Base-by-base conservation (phyloP, 2,329 filamentous ascomycete genomes). In the Hymenoscyphus infarciens region DNA sequence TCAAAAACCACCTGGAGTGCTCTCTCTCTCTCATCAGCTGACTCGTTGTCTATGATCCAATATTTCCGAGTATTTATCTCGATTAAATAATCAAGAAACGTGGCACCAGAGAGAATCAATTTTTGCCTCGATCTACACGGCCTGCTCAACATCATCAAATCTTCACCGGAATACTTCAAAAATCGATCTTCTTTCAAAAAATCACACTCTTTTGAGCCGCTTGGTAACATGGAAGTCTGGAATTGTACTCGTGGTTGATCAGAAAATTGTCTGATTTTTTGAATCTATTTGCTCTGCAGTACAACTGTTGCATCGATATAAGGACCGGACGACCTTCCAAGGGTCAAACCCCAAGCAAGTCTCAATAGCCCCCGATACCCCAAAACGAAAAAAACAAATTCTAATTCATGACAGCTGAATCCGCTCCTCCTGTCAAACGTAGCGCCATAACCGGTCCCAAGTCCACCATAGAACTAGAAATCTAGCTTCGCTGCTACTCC, bases 51-150 rank as follows among this genome's bases (percentile, higher is more conserved):
- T 13, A 22, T 27, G 45, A 25, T 25, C 2, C 19, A 52, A 5
- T 52, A 22, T 25, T 25, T 25, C 19, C 19, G 15, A 35, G 31
- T 56, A 8, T 16, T 15, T 19, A 35, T 31, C 25, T 56, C 22
- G 53, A 31, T 35, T 56, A 31, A 31, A 13, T 35, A 56, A 56
- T 31, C 31, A 31, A 27, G 53, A 56, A 56, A 56, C n/a, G 27
- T 56, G 53, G 53, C 53, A 33, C 27, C 53, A 35, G 15, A 16
- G 11, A 29, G 19, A 29, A 55, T 16, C 11, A 25, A 52, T 52
- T 54, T 29, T 29, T 25, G 13, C 13, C 16, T 19, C 25, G 31
- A 35, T 52, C 45, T 25, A 3, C 13, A 38, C 11, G 13, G 13
- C 4, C 35, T 15, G 13, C 35, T 38, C 35, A 38, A 13, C 35